These are phyloP conservation scores for Bruguiera gymnorhiza DNA, from an alignment of 345 rosid species.

Conservation along the genomic window DNA sequence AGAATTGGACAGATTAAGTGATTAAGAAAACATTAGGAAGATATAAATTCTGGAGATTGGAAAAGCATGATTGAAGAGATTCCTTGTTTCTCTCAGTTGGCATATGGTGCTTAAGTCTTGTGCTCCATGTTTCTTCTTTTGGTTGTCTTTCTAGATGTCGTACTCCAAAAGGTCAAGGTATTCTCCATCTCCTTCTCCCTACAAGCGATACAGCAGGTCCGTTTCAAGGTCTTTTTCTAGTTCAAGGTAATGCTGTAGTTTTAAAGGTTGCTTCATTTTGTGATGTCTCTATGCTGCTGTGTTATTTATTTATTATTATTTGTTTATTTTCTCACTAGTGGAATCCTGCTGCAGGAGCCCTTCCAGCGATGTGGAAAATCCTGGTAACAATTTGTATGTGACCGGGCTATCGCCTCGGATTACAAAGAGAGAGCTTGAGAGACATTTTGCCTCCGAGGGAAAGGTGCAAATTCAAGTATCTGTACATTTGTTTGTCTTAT, in stretches of 20 bases:
- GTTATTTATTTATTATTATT: neutral
- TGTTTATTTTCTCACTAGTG: neutral
- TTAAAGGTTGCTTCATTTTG: neutral
- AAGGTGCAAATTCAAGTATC: constrained; percentile 36
- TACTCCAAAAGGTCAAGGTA: constrained; percentile 68
- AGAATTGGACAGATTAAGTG: too few species aligned
- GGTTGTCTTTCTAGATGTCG: constrained; percentile 56
- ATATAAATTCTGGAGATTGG: too few species aligned
- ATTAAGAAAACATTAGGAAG: too few species aligned
- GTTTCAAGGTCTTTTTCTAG: constrained; percentile 56
- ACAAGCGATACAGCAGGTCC: constrained; percentile 43
- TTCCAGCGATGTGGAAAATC: constrained; percentile 68
- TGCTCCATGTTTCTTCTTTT: too few species aligned
- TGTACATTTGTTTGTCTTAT: neutral
- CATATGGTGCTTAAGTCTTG: neutral
- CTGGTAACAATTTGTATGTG: constrained; percentile 91
- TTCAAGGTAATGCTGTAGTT: constrained; percentile 46
- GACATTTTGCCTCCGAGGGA: constrained; percentile 71
- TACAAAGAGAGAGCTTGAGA: constrained; percentile 72
- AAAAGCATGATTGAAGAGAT: too few species aligned
- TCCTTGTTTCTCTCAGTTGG: neutral
- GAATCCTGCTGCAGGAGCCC: constrained; percentile 41
- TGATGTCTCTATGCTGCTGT: neutral
- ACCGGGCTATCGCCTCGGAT: constrained; percentile 81
- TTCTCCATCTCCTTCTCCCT: constrained; percentile 57